phyloP scores from a whole-genome alignment of 148 eudicot species.

The Suaeda aralocaspica region DNA sequence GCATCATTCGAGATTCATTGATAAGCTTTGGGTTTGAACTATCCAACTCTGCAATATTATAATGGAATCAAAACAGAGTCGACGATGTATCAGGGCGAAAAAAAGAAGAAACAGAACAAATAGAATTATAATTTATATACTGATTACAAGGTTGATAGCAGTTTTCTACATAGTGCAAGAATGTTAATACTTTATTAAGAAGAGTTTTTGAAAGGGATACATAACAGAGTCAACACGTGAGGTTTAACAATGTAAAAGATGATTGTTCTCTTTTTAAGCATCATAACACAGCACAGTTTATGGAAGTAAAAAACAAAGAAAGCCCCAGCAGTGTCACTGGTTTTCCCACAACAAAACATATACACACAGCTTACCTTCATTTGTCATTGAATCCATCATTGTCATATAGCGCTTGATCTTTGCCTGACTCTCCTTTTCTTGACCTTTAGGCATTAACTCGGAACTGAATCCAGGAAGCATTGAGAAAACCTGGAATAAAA shows the following conservation, averaged over 20 bases:
- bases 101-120: background rate
- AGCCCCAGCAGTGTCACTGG: background rate
- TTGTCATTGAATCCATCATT: slow-evolving; percentile 98
- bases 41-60: slow-evolving; percentile 65
- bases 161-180: too few relatives aligned
- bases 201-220: too few relatives aligned
- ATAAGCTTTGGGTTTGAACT: slow-evolving; percentile 82
- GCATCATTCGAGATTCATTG: slow-evolving; percentile 79
- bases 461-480: slow-evolving; percentile 89
- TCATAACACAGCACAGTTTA: too few relatives aligned
- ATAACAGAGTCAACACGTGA: too few relatives aligned
- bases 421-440: slow-evolving; percentile 89
- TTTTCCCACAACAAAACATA: background rate
- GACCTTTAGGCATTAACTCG: slow-evolving; percentile 90
- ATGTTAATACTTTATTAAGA: too few relatives aligned
- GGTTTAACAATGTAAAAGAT: too few relatives aligned
- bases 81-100: background rate
- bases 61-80: background rate
- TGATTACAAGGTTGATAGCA: too few relatives aligned
- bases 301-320: too few relatives aligned
- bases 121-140: too few relatives aligned
- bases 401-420: slow-evolving; percentile 94
- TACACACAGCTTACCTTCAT: slow-evolving; percentile 52
- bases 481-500: slow-evolving; percentile 59
- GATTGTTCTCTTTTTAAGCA: too few relatives aligned